Base-by-base conservation (phyloP, 2,329 filamentous ascomycete species). In the Sodiomyces alkalinus region DNA sequence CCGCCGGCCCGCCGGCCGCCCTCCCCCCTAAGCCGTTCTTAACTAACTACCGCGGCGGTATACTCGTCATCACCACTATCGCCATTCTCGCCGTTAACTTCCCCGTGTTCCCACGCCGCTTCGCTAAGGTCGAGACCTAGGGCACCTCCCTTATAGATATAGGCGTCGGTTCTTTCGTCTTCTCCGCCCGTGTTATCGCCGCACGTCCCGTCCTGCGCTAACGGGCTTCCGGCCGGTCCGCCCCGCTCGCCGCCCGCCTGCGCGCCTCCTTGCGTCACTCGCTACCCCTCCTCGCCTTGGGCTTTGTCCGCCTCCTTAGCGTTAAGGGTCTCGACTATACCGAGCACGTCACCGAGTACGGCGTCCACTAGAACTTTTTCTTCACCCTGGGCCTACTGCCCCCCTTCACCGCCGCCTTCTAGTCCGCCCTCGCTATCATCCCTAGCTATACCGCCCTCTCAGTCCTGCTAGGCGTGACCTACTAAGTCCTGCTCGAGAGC, bases 341-440 rank as follows among this genome's bases (percentile, higher is more conserved):
- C 3, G 90, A 98, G 51, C 90, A 98, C 56, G 82, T 94, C 33
- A 85, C 82, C 10, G 90, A 98, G 49, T 98, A 98, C 46, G 90
- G 90, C 22, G 82, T 98, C 7, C 90, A 98, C 52, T 98, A 90
- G 90, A 98, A 98, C 52, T 98, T 98, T 53, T 98, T 98, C 64
- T 96, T 96, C 55, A 98, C 90, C 0, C 63, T 98, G 8, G 86
- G 75, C 5, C 68, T 94, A 26, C 58, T 98, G 15, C 83, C 87
- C 1, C 86, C 86, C 1, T 92, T 92, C 43, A 74, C 92, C 29
- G 85, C 87, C 17, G 50, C 90, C 0, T 81, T 87, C 34, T 81
- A 92, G 47, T 68, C 77, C 1, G 57, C 74, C 0, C 68, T 86
- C 33, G 60, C 64, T 11, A 45, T 79, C 30, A 54, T 92, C 4